Percentiles rank a stretch among this genome's conserved stretches.
These are phyloP conservation scores for Xerocomus brunneocitrinus DNA, from an alignment of 768 basidiomycete genomes.

Conservation along the genomic window DNA sequence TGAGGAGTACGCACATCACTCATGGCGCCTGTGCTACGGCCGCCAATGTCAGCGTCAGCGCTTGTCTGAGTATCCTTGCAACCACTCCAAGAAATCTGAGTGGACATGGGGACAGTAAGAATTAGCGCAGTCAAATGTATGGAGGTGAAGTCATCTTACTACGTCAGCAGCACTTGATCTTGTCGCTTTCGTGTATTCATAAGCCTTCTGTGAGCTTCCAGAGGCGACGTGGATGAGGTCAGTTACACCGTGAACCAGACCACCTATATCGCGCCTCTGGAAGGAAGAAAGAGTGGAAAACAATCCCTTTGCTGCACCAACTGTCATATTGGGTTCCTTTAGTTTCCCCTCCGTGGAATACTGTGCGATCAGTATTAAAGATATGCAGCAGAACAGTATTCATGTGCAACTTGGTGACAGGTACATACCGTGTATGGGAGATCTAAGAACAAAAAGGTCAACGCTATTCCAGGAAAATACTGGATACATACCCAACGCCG, in stretches of 20 bases:
- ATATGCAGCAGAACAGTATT: background rate
- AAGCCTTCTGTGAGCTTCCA: constrained; percentile 60
- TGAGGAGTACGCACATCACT: constrained; percentile 50
- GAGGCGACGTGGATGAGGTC: constrained; percentile 73
- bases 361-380: constrained; percentile 30
- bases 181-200: constrained; percentile 53
- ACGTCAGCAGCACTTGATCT: constrained; percentile 83
- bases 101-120: background rate
- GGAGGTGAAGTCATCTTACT: constrained; percentile 40
- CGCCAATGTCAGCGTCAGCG: constrained; percentile 66
- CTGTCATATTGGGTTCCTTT: constrained; percentile 87
- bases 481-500: constrained; percentile 60
- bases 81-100: constrained; percentile 79
- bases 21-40: constrained; percentile 74
- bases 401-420: background rate
- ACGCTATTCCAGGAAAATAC: background rate
- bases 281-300: constrained; percentile 76
- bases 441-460: constrained; percentile 37
- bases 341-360: constrained; percentile 95
- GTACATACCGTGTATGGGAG: constrained; percentile 59
- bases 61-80: constrained; percentile 83
- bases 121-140: background rate
- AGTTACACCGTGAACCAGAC: constrained; percentile 69
- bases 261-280: constrained; percentile 73
- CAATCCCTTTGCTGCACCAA: constrained; percentile 84